Evolutionary conservation across 1,284 basidiomycete genomes (phyloP), one percentile per base, ranked within the genome.

Genomic region (Porphyrellus sp.): DNA sequence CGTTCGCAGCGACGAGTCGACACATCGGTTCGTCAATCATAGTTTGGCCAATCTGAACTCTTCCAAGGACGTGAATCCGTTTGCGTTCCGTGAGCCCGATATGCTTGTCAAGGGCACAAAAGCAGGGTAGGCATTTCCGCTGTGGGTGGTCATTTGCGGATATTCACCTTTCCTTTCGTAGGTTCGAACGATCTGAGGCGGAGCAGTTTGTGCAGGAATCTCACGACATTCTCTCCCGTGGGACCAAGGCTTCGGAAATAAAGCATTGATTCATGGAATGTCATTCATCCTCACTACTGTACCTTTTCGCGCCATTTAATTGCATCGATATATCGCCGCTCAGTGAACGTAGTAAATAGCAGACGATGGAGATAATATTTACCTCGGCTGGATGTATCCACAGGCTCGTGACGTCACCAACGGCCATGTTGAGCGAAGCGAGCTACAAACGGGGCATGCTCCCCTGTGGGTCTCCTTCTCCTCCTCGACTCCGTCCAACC

Each of bases 1-100:
- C 15, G 91, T 99, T 18, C 81, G 90, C 49, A 93, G 92, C 13
- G 96, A 99, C 70, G 96, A 98, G 69, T 85, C 88, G 3, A 93
- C 90, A 0, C 94, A 98, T 65, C 80, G 94, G 52, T 96, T 93
- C 63, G 91, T 93, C 57, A 95, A 97, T 71, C 93, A 97, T 72
- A 91, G 88, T 54, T 75, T 97, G 21, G 93, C 93, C 11, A 93
- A 93, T 70, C 76, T 98, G 45, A 76, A 92, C 59, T 76, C 78
- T 27, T 70, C 78, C 39, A 82, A 78, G 37, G 94, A 97, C 68
- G 82, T 93, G 58, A 97, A 95, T 67, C 94, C 94, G 0, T 96
- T 97, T 64, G 92, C 92, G 7, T 73, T 96, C 33, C 80, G 86
- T n/a, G 93, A 97, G 65, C 91, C 93, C 11, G 80, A 86, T 57